Base-by-base conservation (phyloP, 371 early-diverging fungal genomes). In the Nosema granulosis region DNA sequence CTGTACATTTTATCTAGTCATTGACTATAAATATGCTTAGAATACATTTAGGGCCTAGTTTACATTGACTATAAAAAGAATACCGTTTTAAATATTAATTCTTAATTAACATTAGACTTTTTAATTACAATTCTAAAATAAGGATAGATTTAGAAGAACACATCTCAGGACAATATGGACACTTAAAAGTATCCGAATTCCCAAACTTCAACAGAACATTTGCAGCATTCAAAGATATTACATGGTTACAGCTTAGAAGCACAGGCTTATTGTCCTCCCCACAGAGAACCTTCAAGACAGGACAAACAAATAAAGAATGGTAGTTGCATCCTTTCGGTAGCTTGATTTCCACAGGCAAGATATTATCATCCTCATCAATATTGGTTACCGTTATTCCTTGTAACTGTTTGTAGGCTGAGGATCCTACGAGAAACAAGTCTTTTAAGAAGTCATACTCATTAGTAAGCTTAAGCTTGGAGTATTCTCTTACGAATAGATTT, bases 211-310 rank as follows among this genome's bases (percentile, higher is more conserved):
- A 87, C n/a, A 96, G 87, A 65, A 91, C 88, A 1, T 84, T 87
- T 75, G 95, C 84, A 76, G 91, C 90, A 75, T 93, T 95, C 80
- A 90, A 88, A 84, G 92, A 91, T 35, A 97, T 89, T 0, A 94
- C 94, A 84, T 97, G 96, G 1, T 95, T 94, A 84, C 97, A 97
- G 1, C 88, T 87, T 90, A 97, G 88, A 91, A 93, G 91, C 91
- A 94, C 94, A 0, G 96, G 97, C 37, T 95, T 95, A 76, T 97
- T 97, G 3, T 88, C 88, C n/a, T 90, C 90, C 4, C 24, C 32
- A 57, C 69, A 77, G 81, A 91, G 91, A 78, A 93, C 94, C 84
- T 94, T 94, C 37, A 90, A 89, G 0, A 97, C 96, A 3, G 97
- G 97, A 84, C 97, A 97, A 3, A 91, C 90, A 87, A 97, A 96